phyloP scores from a whole-genome alignment of 306 rosid genomes.

The Pueraria montana region DNA sequence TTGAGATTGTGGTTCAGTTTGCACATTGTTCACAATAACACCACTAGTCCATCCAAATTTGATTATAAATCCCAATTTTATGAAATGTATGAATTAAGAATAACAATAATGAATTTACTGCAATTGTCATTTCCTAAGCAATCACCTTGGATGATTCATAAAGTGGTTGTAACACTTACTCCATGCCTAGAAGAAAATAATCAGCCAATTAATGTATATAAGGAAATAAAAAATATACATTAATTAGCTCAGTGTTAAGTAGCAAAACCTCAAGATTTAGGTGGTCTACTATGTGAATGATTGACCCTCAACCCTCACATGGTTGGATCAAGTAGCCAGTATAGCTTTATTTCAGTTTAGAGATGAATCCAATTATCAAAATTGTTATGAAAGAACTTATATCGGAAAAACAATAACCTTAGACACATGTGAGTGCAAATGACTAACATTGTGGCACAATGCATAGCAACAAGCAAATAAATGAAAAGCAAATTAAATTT shows the following conservation, averaged over 20 bases:
- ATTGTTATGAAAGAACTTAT: too few relatives aligned
- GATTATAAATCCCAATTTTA: background rate
- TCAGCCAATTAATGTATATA: constrained; percentile 5
- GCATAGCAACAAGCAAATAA: too few relatives aligned
- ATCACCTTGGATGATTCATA: constrained; percentile 93
- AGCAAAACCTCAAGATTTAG: constrained; percentile 88
- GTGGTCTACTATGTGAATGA: constrained; percentile 97
- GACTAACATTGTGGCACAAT: too few relatives aligned
- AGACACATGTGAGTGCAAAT: too few relatives aligned
- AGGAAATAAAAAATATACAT: background rate
- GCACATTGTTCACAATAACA: background rate
- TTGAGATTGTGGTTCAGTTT: constrained; percentile 4
- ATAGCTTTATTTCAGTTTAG: too few relatives aligned
- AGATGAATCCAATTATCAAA: too few relatives aligned
- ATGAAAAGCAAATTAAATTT: too few relatives aligned
- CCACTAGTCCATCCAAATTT: background rate
- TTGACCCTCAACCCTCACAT: constrained; percentile 98
- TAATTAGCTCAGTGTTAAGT: constrained; percentile 13
- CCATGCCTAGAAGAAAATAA: constrained; percentile 74
- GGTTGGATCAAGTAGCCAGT: constrained; percentile 97
- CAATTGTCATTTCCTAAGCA: constrained; percentile 93
- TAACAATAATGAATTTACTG: constrained; percentile 61
- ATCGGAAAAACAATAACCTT: too few relatives aligned
- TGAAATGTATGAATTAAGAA: too few relatives aligned
- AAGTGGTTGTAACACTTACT: constrained; percentile 93